Evolutionary conservation across 768 basidiomycete genomes (phyloP), one percentile per base, ranked within the genome.

Genomic region (Tylopilus sp.): DNA sequence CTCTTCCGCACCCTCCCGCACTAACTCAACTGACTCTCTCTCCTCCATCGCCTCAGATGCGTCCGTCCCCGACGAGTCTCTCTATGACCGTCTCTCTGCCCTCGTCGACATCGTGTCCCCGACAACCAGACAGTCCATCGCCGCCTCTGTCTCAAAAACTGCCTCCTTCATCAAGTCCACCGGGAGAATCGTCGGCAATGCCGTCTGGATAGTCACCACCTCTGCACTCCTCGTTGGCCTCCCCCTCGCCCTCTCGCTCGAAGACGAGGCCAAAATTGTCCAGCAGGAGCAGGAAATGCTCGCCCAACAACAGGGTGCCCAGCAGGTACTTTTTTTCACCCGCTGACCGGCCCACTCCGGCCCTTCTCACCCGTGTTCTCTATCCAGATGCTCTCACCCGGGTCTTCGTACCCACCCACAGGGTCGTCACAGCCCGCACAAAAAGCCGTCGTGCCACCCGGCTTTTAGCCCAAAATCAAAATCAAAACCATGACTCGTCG

Each of bases 91-190:
- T 52, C 58, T 99, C 64, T 78, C 79, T 52, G 95, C 95, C 22
- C 86, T 99, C 69, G 88, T 88, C 60, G 95, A 99, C 77, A 98
- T 99, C 65, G 83, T 99, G 5, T 88, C 95, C 7, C 97, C 97
- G 21, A 74, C 86, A 9, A 95, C 95, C 35, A 85, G 97, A 55
- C 86, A 89, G 60, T 74, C 73, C 63, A 81, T 98, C 57, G 70
- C 79, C 44, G 75, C 83, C 21, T 79, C 79, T 47, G 61, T 89
- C 50, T 73, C 79, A 23, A 77, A 77, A 43, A 80, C 90, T 0
- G 76, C 83, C 4, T 72, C 79, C 2, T 81, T 86, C 68, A 47
- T 91, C 28, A 87, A 82, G 64, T 81, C 79, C 52, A 76, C 81
- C 7, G 77, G 83, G 43, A 89, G 84, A 72, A 60, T 89, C 45